A percentile compares a stretch with the other conserved stretches of the same genome.
phyloP scores from a whole-genome alignment of 306 rosid species.

The Vicia villosa region DNA sequence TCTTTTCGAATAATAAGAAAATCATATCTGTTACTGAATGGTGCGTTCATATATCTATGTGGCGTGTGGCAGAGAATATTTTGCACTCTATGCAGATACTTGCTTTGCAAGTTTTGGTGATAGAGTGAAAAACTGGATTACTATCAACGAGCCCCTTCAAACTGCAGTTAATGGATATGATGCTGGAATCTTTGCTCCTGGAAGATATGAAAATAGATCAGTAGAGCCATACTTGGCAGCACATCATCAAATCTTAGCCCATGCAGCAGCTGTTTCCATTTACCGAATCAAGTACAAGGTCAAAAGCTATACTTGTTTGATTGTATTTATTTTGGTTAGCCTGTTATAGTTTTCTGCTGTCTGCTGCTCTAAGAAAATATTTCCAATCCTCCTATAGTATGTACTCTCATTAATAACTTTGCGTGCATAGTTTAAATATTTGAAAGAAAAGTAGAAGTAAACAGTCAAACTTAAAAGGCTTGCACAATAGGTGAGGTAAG shows the following conservation, averaged over 20 bases:
- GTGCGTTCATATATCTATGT: constrained; percentile 25
- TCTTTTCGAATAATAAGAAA: constrained; percentile 9
- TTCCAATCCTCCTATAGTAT: not conserved
- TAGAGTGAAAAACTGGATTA: constrained; percentile 89
- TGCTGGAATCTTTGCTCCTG: constrained; percentile 70
- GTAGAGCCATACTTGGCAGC: constrained; percentile 78
- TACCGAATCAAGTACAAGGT: constrained; percentile 88
- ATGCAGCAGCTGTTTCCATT: constrained; percentile 75
- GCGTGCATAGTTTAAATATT: no score
- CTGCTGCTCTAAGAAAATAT: not conserved
- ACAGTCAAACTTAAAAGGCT: no score
- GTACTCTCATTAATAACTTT: not conserved
- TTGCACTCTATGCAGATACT: constrained; percentile 76
- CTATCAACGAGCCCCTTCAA: constrained; percentile 90
- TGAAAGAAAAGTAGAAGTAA: no score
- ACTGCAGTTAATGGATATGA: constrained; percentile 79
- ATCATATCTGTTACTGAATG: constrained; percentile 12
- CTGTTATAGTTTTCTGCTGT: constrained; percentile 6
- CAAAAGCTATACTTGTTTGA: constrained; percentile 6
- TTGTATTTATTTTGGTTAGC: constrained; percentile 19
- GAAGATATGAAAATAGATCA: constrained; percentile 60
- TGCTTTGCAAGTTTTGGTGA: constrained; percentile 94
- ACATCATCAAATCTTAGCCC: constrained; percentile 90
- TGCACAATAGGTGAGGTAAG: not conserved
- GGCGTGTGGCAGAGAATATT: constrained; percentile 66